A percentile compares a stretch with the other conserved stretches of the same genome.
These are phyloP conservation scores for Wickerhamiella infanticola DNA, from an alignment of 1,139 yeast species.

Conservation along the genomic window DNA sequence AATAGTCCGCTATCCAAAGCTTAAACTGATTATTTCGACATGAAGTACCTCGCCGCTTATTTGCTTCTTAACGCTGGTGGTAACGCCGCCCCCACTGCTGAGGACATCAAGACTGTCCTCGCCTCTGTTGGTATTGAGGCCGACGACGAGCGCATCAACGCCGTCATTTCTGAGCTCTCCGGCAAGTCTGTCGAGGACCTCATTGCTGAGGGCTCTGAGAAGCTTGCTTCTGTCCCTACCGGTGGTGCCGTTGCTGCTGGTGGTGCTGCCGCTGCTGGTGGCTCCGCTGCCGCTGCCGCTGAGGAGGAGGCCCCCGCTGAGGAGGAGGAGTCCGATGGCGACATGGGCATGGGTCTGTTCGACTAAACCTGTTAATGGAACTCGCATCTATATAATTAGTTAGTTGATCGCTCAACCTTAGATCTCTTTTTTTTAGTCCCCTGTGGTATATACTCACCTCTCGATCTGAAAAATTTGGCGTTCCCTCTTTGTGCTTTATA, in stretches of 20 bases:
- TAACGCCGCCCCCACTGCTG: conserved; percentile 67
- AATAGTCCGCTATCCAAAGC: conserved; percentile 17
- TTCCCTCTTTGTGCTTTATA: not conserved
- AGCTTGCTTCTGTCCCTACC: conserved; percentile 93
- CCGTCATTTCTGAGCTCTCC: conserved; percentile 79
- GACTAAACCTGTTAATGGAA: conserved; percentile 17
- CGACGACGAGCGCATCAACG: conserved; percentile 74
- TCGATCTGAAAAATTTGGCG: not conserved
- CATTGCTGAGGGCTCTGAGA: conserved; percentile 89
- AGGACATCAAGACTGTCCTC: conserved; percentile 77
- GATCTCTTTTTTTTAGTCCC: not conserved
- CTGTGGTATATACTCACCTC: not conserved
- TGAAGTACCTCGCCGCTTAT: conserved; percentile 37
- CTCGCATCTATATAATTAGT: not conserved
- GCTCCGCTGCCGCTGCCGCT: conserved; percentile 59
- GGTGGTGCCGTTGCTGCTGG: conserved; percentile 75
- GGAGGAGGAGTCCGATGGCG: conserved; percentile 25
- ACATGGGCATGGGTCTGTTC: conserved; percentile 28
- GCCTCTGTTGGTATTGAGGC: conserved; percentile 93
- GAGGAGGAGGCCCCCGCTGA: conserved; percentile 21
- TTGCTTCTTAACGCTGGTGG: conserved; percentile 34
- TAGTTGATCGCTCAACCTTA: not conserved
- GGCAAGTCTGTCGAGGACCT: conserved; percentile 88
- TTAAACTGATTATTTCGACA: conserved; percentile 21
- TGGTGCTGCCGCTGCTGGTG: conserved; percentile 53